These are phyloP conservation scores for Conringia planisiliqua DNA, from an alignment of 345 rosid species.

Conservation along the genomic window DNA sequence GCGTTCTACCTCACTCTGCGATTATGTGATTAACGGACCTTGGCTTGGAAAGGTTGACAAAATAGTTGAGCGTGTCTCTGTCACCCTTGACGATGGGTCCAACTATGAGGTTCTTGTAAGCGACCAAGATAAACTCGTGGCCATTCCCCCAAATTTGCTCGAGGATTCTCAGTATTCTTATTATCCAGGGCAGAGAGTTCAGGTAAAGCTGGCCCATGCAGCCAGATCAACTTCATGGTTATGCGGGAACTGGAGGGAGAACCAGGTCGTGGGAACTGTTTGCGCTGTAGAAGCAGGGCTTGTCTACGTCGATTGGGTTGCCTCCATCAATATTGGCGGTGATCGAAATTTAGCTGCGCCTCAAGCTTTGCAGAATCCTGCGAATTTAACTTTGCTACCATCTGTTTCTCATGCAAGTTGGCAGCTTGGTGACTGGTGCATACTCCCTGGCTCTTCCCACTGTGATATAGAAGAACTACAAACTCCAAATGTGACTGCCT, in stretches of 20 bases:
- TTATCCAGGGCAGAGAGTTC: slow-evolving; percentile 89
- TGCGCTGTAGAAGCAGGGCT: slow-evolving; percentile 56
- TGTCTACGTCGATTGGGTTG: slow-evolving; percentile 82
- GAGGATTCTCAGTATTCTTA: slow-evolving; percentile 69
- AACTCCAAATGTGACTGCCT: slow-evolving; percentile 22
- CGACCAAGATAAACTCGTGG: slow-evolving; percentile 58
- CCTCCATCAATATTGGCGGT: slow-evolving; percentile 42
- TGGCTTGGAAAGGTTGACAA: slow-evolving; percentile 81
- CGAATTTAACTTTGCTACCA: slow-evolving; percentile 55
- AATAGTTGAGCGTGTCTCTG: slow-evolving; percentile 58
- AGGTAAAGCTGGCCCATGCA: slow-evolving; percentile 42
- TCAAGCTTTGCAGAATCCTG: slow-evolving; percentile 48
- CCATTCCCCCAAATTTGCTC: slow-evolving; percentile 52
- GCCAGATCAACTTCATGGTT: slow-evolving; percentile 70
- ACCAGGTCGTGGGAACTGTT: slow-evolving; percentile 65
- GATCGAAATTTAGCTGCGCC: slow-evolving; percentile 46
- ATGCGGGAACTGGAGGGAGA: slow-evolving; percentile 69
- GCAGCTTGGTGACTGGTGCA: slow-evolving; percentile 98
- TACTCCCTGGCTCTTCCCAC: slow-evolving; percentile 43
- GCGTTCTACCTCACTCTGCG: slow-evolving; percentile 63
- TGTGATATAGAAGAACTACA: slow-evolving; percentile 25
- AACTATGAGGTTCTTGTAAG: slow-evolving; percentile 53
- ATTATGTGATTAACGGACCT: slow-evolving; percentile 65
- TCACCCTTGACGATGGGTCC: slow-evolving; percentile 73
- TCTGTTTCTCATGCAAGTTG: slow-evolving; percentile 71